phyloP scores from a whole-genome alignment of 2,329 filamentous ascomycete species.

The Fusarium sp. region DNA sequence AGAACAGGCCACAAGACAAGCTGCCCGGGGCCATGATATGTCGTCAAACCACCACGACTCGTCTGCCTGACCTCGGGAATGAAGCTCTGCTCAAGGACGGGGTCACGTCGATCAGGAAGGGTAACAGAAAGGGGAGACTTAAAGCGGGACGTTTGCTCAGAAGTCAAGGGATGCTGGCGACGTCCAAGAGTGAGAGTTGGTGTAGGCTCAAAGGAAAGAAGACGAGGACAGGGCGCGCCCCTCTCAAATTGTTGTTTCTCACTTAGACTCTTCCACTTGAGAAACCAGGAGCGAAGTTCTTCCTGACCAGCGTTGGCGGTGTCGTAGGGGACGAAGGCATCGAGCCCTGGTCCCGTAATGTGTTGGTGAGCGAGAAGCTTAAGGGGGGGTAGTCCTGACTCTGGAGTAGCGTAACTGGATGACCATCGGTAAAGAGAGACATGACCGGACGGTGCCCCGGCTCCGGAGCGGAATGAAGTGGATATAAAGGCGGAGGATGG shows the following conservation, averaged over 20 bases:
- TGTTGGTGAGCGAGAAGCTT: constrained; percentile 48
- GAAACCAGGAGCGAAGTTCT: constrained; percentile 47
- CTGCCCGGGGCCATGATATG: constrained; percentile 95
- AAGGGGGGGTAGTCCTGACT: constrained; percentile 24
- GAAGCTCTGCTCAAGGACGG: constrained; percentile 49
- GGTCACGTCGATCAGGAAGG: constrained; percentile 28
- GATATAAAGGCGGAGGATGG: constrained; percentile 18
- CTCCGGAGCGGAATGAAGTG: constrained; percentile 25
- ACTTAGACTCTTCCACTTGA: constrained; percentile 50
- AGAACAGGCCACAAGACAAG: constrained; percentile 91
- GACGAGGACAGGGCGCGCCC: constrained; percentile 69
- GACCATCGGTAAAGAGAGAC: constrained; percentile 7
- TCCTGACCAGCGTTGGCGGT: constrained; percentile 49
- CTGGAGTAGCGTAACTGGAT: constrained; percentile 8
- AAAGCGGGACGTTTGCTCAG: constrained; percentile 58
- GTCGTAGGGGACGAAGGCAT: constrained; percentile 47
- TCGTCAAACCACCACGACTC: constrained; percentile 88
- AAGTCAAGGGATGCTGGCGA: constrained; percentile 70
- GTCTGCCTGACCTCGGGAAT: constrained; percentile 74
- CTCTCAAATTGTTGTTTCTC: constrained; percentile 19
- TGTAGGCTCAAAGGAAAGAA: constrained; percentile 84
- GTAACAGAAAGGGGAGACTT: constrained; percentile 53
- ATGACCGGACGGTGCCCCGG: constrained; percentile 7
- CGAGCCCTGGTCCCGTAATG: constrained; percentile 35
- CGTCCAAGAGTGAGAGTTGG: constrained; percentile 93